Evolutionary conservation across 257 asterid species (phyloP), one percentile per base, ranked within the genome.

Genomic region (Rhazya stricta): DNA sequence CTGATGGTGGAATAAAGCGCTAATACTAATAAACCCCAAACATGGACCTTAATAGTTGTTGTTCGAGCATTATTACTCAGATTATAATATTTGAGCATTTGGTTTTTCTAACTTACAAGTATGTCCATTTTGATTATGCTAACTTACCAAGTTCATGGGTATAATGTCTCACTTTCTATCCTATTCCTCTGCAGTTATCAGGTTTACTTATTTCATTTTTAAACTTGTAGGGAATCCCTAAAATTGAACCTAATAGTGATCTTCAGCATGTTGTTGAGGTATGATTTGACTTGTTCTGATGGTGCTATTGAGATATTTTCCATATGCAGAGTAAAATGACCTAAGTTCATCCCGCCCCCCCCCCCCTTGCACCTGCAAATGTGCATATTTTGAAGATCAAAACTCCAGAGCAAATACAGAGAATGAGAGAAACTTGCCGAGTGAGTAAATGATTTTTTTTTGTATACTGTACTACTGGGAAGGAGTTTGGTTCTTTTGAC

Each of bases 231-330:
- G 99, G 99, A 73, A 87, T 78, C 78, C 99, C 99, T 32, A 91
- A 87, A 86, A 83, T 89, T 87, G 99, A 95, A 81, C 97, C 96
- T 58, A 89, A 72, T 79, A 95, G 99, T 75, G 96, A 95, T 69
- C 84, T 92, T 84, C 99, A 95, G 80, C 93, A 84, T 85, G 84
- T 68, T 77, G 98, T 95, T 69, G 99, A 92, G 99, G 99, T 95
- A 89, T 50, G 76, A 60, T 78, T 42, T 43, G 62, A 57, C 74
- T 76, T 69, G 73, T 78, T 60, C 39, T 67, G 41, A 48, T 72
- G 23, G 6, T 69, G 39, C 53, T 68, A 45, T 15, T 51, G 34
- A 34, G 43, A 25, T 53, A 43, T 30, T 76, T 71, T 74, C 29
- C 46, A 50, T 15, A 11, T 19, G 77, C 57, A 21, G 25, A 67